These are phyloP conservation scores for Phytophthora brassicae DNA, from an alignment of 352 stramenopile species.

Conservation along the genomic window DNA sequence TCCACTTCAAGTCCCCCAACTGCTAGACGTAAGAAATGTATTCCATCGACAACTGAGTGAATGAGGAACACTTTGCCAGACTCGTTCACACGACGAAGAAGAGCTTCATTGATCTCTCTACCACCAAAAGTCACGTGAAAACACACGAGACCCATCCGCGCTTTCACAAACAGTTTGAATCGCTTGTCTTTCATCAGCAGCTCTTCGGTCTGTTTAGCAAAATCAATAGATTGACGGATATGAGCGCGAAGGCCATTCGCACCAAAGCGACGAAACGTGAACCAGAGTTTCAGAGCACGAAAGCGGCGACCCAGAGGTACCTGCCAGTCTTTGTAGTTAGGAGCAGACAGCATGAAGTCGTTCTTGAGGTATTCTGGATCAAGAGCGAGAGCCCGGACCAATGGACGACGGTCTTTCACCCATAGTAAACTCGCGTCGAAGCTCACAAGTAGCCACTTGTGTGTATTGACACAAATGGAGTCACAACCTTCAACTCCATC, in stretches of 20 bases:
- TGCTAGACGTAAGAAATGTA: slow-evolving; percentile 56
- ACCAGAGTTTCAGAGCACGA: slow-evolving; percentile 71
- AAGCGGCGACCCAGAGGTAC: slow-evolving; percentile 72
- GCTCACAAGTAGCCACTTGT: slow-evolving; percentile 77
- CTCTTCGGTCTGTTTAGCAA: slow-evolving; percentile 47
- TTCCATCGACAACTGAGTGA: slow-evolving; percentile 60
- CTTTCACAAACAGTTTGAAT: slow-evolving; percentile 54
- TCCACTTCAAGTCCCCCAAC: slow-evolving; percentile 52
- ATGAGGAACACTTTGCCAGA: slow-evolving; percentile 64
- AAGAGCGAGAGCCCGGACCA: slow-evolving; percentile 57
- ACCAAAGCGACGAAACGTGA: slow-evolving; percentile 69
- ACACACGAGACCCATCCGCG: slow-evolving; percentile 63
- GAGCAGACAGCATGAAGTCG: slow-evolving; percentile 53
- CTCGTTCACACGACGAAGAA: slow-evolving; percentile 61
- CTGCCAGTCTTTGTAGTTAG: slow-evolving; percentile 81
- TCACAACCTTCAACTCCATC: slow-evolving; percentile 60
- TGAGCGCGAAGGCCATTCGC: slow-evolving; percentile 51
- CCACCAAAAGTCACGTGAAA: slow-evolving; percentile 55
- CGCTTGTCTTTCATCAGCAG: slow-evolving; percentile 42
- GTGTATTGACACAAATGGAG: slow-evolving; percentile 70
- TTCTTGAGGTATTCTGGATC: slow-evolving; percentile 77
- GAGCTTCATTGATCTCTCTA: slow-evolving; percentile 44
- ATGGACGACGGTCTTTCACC: slow-evolving; percentile 54
- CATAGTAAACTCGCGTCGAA: slow-evolving; percentile 70
- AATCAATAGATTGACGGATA: slow-evolving; percentile 49